Evolutionary conservation across 306 rosid genomes (phyloP).

Genomic region (Hylodesmum podocarpum): DNA sequence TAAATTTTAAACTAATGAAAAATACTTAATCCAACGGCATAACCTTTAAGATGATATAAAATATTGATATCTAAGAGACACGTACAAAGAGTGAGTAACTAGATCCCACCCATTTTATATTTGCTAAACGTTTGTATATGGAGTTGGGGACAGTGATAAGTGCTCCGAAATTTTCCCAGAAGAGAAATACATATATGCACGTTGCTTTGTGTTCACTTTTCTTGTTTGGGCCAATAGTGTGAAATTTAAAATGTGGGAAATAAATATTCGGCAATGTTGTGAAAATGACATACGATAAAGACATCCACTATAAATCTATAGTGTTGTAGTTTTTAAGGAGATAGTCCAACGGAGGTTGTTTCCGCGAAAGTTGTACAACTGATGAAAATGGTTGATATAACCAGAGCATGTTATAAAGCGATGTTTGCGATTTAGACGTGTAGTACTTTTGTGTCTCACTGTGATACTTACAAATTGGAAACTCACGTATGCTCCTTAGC

Average conservation of each 20-base stretch:
- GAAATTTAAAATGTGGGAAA: background rate
- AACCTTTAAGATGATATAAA: too few relatives aligned
- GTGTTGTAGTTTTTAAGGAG: background rate
- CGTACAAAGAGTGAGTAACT: background rate
- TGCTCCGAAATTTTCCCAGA: background rate
- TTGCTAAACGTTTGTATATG: background rate
- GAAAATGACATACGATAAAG: background rate
- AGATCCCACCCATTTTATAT: background rate
- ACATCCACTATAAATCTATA: background rate
- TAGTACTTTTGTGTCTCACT: background rate
- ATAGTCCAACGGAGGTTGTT: conserved; percentile 30
- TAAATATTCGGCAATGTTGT: background rate
- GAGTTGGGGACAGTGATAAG: background rate
- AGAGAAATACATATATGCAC: background rate
- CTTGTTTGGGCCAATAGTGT: background rate
- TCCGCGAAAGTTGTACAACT: conserved; percentile 28
- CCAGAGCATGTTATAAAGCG: background rate
- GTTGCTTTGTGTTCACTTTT: conserved; percentile 9
- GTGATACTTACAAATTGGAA: background rate
- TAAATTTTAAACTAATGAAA: too few relatives aligned
- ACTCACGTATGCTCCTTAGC: background rate
- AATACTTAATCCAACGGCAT: too few relatives aligned
- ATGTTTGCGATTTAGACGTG: background rate
- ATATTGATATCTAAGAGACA: background rate
- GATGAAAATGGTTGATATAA: background rate